A percentile compares a stretch with the other conserved stretches of the same genome.
Evolutionary conservation across 2,329 filamentous ascomycete genomes (phyloP).

Genomic region (Phialophora chinensis): DNA sequence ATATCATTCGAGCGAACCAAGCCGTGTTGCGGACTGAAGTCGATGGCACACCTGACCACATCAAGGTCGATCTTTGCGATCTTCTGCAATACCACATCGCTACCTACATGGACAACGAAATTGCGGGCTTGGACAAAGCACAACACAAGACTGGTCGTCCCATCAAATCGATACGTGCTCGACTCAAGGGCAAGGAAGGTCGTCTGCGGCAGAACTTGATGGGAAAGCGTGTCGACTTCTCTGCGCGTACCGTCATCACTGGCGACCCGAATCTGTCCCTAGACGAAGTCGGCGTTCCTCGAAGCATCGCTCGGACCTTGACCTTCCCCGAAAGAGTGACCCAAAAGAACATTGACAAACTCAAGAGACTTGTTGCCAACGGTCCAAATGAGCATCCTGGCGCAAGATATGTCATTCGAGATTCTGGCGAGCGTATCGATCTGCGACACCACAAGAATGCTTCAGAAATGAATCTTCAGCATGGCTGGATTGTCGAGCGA

Average conservation of each 20-base stretch:
- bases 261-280: conserved; percentile 96
- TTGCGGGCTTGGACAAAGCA: conserved; percentile 91
- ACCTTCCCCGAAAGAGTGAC: conserved; percentile 98
- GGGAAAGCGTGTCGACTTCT: conserved; percentile 99
- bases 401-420: conserved; percentile 93
- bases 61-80: conserved; percentile 87
- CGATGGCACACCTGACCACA: conserved; percentile 89
- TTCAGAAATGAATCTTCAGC: conserved; percentile 83
- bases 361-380: conserved; percentile 87
- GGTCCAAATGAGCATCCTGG: conserved; percentile 94
- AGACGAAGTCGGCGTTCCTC: conserved; percentile 95
- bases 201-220: conserved; percentile 98
- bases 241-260: conserved; percentile 98
- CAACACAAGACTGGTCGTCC: conserved; percentile 96
- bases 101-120: conserved; percentile 99
- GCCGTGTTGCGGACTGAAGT: conserved; percentile 90
- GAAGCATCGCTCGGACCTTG: conserved; percentile 87
- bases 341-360: conserved; percentile 93
- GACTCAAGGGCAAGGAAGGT: conserved; percentile 98
- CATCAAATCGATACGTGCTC: conserved; percentile 93
- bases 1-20: conserved; percentile 96
- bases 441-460: conserved; percentile 89
- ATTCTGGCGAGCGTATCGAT: conserved; percentile 92
- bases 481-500: conserved; percentile 98
- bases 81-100: conserved; percentile 97